Evolutionary conservation across 1,139 yeast species (phyloP), one percentile per base, ranked within the genome.

Genomic region (Lodderomyces jiufengensis): DNA sequence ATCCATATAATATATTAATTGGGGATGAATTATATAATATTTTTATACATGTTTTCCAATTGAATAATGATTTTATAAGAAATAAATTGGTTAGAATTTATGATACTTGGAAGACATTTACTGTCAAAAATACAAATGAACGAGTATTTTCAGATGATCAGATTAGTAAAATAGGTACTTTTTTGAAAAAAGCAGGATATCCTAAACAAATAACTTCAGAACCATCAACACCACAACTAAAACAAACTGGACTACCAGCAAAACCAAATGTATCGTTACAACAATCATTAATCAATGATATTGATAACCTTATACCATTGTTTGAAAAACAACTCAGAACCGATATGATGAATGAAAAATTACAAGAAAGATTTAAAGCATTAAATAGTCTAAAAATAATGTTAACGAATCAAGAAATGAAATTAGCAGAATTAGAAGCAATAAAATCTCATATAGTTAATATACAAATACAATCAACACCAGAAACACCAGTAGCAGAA

Each of bases 1-100:
- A 80, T 42, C 97, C 97, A 1, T 92, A 90, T 55, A 85, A 88
- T 24, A 70, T 79, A 9, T 61, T 84, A 41, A 79, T 90, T 54
- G 84, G 88, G 5, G 75, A 63, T 36, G 81, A 80, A 35, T 65
- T 87, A 29, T 81, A 71, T 61, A 76, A 70, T 48, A 64, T 85
- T 3, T 92, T 83, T 58, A 79, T 86, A 18, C 81, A 78, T 44
- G 82, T 90, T 2, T 94, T 86, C 54, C 75, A 87, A 22, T 63
- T 83, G 40, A 92, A 85, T 27, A 82, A 80, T 50, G 95, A 87
- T 48, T 61, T 70, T n/a, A 76, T 81, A 12, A 73, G 97, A 45
- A 71, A 74, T 36, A 84, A 83, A 57, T 65, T 94, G 56, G 79
- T 78, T 38, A 82, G 81, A 45, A 63, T 94, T 45, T 90, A 85